These are phyloP conservation scores for Lasiosphaeriaceae sp. DNA, from an alignment of 495 filamentous ascomycete genomes.

Conservation along the genomic window DNA sequence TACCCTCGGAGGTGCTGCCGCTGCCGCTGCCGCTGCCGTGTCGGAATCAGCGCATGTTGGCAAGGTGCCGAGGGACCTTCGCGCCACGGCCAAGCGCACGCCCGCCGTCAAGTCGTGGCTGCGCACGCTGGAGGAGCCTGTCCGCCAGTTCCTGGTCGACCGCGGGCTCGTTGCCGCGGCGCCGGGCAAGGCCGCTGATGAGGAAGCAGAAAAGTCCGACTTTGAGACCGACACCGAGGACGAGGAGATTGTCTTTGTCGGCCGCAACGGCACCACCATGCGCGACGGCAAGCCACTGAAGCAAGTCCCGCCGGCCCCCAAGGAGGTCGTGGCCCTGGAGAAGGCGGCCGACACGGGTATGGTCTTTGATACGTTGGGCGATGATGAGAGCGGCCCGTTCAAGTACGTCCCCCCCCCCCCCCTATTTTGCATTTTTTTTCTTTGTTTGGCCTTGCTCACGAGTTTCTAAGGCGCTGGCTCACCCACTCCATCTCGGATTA, in stretches of 20 bases:
- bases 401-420: constrained; percentile 51
- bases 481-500: constrained; percentile 90
- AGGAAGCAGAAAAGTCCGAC: neutral
- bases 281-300: constrained; percentile 48
- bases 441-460: constrained; percentile 4
- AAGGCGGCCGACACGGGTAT: constrained; percentile 59
- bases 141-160: constrained; percentile 39
- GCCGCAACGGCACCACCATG: constrained; percentile 65
- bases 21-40: neutral
- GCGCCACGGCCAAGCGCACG: constrained; percentile 43
- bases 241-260: constrained; percentile 93
- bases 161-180: constrained; percentile 26
- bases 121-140: constrained; percentile 45
- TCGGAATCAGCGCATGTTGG: too few relatives aligned
- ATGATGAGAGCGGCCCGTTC: constrained; percentile 73
- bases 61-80: constrained; percentile 57
- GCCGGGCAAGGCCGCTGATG: neutral
- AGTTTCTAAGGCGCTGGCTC: constrained; percentile 71
- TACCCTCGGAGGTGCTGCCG: neutral
- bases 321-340: constrained; percentile 55
- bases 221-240: constrained; percentile 59
- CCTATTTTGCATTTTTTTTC: constrained; percentile 14
- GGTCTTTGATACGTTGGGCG: constrained; percentile 70
- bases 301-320: neutral
- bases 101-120: constrained; percentile 47